These are phyloP conservation scores for Aspergillus arachidicola DNA, from an alignment of 2,329 filamentous ascomycete genomes.

Conservation along the genomic window DNA sequence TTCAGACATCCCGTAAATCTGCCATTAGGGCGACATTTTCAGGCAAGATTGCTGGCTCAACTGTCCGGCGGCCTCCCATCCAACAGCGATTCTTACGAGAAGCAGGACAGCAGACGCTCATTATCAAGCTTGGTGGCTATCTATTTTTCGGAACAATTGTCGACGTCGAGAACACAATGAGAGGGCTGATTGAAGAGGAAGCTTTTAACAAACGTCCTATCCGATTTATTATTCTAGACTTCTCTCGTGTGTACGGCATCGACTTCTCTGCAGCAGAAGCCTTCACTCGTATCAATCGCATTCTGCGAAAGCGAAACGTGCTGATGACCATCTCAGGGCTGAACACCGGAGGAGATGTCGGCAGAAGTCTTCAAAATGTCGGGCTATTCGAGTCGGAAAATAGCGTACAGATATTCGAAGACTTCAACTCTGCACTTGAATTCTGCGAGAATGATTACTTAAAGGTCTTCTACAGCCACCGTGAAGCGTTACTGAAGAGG, in stretches of 20 bases:
- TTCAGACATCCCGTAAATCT: conserved; percentile 87
- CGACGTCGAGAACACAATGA: conserved; percentile 86
- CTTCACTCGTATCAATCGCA: conserved; percentile 86
- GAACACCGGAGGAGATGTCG: conserved; percentile 73
- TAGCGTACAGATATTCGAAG: conserved; percentile 78
- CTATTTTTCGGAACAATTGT: conserved; percentile 99
- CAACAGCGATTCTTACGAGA: conserved; percentile 85
- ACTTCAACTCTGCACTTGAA: conserved; percentile 90
- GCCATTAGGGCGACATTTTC: conserved; percentile 90
- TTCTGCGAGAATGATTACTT: conserved; percentile 93
- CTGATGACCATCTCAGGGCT: conserved; percentile 82
- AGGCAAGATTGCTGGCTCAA: conserved; percentile 85
- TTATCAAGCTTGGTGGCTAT: conserved; percentile 90
- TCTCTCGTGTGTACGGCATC: conserved; percentile 85
- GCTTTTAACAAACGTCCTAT: conserved; percentile 78
- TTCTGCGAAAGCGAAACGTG: conserved; percentile 76
- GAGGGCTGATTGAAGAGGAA: conserved; percentile 78
- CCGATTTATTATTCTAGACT: conserved; percentile 84
- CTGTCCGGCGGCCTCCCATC: conserved; percentile 84
- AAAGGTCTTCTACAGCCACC: conserved; percentile 73
- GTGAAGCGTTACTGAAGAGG: conserved; percentile 52
- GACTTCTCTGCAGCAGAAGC: conserved; percentile 97
- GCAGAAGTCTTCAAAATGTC: conserved; percentile 77
- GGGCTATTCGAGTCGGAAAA: conserved; percentile 75
- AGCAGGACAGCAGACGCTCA: conserved; percentile 83